Conservation (phyloP, 768 basidiomycete genomes). For the Dendrothele bispora region DNA sequence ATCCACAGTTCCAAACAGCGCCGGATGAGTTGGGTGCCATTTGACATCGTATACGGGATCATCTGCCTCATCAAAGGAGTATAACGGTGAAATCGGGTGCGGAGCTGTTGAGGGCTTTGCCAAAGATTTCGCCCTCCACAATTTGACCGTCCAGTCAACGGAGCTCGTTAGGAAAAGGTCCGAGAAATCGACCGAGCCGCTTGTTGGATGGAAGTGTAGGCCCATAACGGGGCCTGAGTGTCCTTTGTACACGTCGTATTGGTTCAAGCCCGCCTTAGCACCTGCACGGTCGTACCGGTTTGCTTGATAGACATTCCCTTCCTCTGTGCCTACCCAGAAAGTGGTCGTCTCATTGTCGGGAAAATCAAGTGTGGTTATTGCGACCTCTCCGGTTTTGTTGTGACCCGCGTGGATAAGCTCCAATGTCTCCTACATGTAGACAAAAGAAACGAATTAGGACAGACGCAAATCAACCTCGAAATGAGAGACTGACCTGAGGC, state of each 20-base stretch:
- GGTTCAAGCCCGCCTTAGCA: conserved; percentile 93
- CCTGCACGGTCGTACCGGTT: conserved; percentile 97
- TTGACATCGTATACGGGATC: conserved; percentile 99
- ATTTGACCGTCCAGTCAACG: conserved; percentile 97
- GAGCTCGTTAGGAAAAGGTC: conserved; percentile 92
- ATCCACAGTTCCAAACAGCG: conserved; percentile 90
- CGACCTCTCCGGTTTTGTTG: conserved; percentile 96
- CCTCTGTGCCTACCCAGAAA: conserved; percentile 98
- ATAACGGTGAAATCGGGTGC: conserved; percentile 68
- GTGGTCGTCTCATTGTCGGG: conserved; percentile 95
- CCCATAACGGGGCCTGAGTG: conserved; percentile 95
- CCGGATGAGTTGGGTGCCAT: conserved; percentile 97
- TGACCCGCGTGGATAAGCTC: conserved; percentile 88
- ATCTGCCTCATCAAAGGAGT: conserved; percentile 96
- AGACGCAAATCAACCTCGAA: background rate
- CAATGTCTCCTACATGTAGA: conserved; percentile 75
- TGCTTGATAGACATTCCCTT: conserved; percentile 95
- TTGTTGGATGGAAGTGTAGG: conserved; percentile 89
- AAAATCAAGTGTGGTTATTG: conserved; percentile 92
- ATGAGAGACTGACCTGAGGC: conserved; percentile 79
- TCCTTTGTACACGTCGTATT: conserved; percentile 89
- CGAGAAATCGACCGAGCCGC: conserved; percentile 91
- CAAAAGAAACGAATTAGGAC: conserved; percentile 2
- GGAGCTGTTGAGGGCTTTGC: conserved; percentile 68
- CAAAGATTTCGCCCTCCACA: conserved; percentile 85